Percentiles rank a stretch among this genome's conserved stretches.
Evolutionary conservation across 2,329 filamentous ascomycete genomes (phyloP).

Genomic region (Gremmenia infestans): DNA sequence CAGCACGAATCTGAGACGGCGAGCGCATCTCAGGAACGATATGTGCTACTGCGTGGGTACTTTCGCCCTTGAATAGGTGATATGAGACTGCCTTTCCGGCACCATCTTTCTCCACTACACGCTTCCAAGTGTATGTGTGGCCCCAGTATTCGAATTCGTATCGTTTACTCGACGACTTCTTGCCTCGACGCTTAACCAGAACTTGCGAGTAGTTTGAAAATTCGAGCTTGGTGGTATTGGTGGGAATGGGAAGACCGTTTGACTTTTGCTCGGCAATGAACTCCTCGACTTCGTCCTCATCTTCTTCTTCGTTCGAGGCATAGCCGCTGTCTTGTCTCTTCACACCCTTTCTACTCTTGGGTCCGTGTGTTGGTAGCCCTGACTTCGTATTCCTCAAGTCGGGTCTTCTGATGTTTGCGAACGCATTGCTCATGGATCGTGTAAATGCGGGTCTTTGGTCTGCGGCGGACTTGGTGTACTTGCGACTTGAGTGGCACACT

Average conservation of each 20-base stretch:
- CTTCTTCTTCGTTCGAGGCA: slow-evolving; percentile 42
- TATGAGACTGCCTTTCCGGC: slow-evolving; percentile 64
- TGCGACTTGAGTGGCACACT: slow-evolving; percentile 78
- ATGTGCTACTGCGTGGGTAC: slow-evolving; percentile 65
- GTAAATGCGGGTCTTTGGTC: slow-evolving; percentile 37
- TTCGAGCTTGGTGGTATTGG: slow-evolving; percentile 81
- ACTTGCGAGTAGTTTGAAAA: slow-evolving; percentile 97
- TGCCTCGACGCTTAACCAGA: slow-evolving; percentile 67
- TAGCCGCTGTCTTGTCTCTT: slow-evolving; percentile 49
- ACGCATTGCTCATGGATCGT: slow-evolving; percentile 54
- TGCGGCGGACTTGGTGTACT: slow-evolving; percentile 52
- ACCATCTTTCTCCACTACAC: slow-evolving; percentile 63
- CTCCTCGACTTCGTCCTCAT: slow-evolving; percentile 18
- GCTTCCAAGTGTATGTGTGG: slow-evolving; percentile 76
- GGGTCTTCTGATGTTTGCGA: slow-evolving; percentile 39
- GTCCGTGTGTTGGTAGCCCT: slow-evolving; percentile 12
- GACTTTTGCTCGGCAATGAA: slow-evolving; percentile 29
- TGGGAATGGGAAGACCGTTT: slow-evolving; percentile 40
- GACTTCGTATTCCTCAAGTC: slow-evolving; percentile 39
- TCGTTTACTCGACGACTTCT: slow-evolving; percentile 57
- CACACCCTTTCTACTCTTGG: slow-evolving; percentile 10
- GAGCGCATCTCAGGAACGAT: slow-evolving; percentile 78
- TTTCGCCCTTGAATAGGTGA: slow-evolving; percentile 67
- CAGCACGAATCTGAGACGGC: slow-evolving; percentile 62
- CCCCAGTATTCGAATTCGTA: slow-evolving; percentile 97